phyloP scores from a whole-genome alignment of 768 basidiomycete species.

The Tricholoma furcatifolium region DNA sequence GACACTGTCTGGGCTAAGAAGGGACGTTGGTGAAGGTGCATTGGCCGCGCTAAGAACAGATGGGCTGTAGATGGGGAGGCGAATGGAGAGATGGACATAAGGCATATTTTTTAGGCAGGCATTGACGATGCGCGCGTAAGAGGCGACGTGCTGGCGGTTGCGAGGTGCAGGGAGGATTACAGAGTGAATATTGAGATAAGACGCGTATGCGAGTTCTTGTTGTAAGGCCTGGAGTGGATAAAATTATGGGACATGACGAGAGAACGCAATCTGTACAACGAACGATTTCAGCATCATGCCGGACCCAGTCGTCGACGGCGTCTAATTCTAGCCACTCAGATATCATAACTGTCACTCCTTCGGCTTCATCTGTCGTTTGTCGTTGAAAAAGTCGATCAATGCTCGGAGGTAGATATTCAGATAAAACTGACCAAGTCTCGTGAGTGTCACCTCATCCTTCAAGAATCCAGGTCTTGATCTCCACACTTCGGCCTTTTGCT shows the following conservation, averaged over 20 bases:
- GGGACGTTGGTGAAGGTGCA: constrained; percentile 10
- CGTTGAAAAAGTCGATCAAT: background rate
- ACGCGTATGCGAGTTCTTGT: constrained; percentile 90
- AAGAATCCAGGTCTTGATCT: constrained; percentile 77
- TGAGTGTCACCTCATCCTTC: constrained; percentile 85
- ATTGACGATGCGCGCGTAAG: constrained; percentile 90
- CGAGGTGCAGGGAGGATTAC: constrained; percentile 88
- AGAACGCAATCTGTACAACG: constrained; percentile 25
- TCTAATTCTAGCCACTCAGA: constrained; percentile 98
- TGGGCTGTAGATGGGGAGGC: constrained; percentile 81
- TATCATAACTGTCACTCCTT: constrained; percentile 69
- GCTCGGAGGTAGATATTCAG: background rate
- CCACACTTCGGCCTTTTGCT: constrained; percentile 82
- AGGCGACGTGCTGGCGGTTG: constrained; percentile 79
- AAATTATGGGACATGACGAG: background rate
- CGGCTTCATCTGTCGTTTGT: constrained; percentile 60
- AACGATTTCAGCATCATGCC: constrained; percentile 95
- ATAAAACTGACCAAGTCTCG: constrained; percentile 70
- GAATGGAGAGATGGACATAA: constrained; percentile 78
- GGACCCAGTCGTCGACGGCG: constrained; percentile 87
- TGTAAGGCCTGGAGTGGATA: constrained; percentile 73
- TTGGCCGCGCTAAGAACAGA: constrained; percentile 44
- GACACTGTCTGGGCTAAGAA: constrained; percentile 16
- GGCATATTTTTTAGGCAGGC: constrained; percentile 69
- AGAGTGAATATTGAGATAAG: constrained; percentile 84